These are phyloP conservation scores for Eucalyptus paniculata DNA, from an alignment of 345 rosid genomes.

Conservation along the genomic window DNA sequence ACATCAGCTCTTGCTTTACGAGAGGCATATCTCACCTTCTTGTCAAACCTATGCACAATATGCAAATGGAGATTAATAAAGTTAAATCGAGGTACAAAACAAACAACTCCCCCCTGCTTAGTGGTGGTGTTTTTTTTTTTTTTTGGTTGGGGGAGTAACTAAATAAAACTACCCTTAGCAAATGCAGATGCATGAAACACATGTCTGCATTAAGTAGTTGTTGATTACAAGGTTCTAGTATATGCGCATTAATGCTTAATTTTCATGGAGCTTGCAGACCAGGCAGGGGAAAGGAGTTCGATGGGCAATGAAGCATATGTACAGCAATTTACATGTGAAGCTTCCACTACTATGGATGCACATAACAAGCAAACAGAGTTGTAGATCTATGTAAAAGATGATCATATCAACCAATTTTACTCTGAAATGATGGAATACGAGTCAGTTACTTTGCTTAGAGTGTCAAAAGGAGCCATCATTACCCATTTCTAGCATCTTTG, in stretches of 20 bases:
- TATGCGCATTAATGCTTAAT: not conserved
- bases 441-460: not conserved
- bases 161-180: not conserved
- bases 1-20: conserved; percentile 99
- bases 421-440: not conserved
- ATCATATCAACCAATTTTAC: not conserved
- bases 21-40: conserved; percentile 88
- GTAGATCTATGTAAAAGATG: not conserved
- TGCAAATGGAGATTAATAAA: not conserved
- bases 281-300: not conserved
- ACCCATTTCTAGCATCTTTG: not conserved
- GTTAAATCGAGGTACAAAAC: not conserved
- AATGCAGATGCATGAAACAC: not conserved
- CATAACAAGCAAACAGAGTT: not conserved
- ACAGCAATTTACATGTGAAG: not conserved
- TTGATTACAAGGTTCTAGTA: not conserved
- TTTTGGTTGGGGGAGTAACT: not conserved
- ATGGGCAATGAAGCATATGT: not conserved
- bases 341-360: not conserved
- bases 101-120: not conserved
- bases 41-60: conserved; percentile 55
- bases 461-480: not conserved
- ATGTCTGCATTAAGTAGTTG: not conserved
- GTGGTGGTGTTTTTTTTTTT: not conserved
- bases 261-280: not conserved